A percentile compares a stretch with the other conserved stretches of the same genome.
Conservation (phyloP, 202 grass and related monocot genomes). For the Panicum hallii region DNA sequence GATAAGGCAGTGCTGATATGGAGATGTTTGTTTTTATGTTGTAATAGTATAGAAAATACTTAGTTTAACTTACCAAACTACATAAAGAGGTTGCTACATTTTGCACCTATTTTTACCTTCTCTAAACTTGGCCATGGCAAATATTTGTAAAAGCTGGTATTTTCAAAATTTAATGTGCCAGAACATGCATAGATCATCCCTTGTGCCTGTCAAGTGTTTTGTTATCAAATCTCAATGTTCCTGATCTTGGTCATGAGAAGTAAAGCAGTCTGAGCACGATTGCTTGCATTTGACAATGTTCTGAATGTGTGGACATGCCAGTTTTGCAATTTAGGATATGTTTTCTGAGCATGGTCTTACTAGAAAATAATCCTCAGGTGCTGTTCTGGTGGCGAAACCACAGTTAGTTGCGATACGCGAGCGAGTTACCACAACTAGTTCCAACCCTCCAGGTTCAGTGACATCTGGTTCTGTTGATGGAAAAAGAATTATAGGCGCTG, state of each 20-base stretch:
- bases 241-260: background rate
- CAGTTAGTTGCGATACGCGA: slow-evolving; percentile 75
- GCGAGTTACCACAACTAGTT: slow-evolving; percentile 52
- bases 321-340: slow-evolving; percentile 35
- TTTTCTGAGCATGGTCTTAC: slow-evolving; percentile 27
- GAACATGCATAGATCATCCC: background rate
- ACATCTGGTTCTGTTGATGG: slow-evolving; percentile 47
- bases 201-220: background rate
- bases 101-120: background rate
- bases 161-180: background rate
- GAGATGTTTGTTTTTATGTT: background rate
- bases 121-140: background rate
- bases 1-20: background rate
- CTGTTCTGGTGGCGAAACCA: slow-evolving; percentile 77
- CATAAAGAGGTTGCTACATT: too few species aligned
- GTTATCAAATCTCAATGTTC: background rate
- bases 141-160: background rate
- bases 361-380: slow-evolving; percentile 51
- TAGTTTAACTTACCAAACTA: background rate
- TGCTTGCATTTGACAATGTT: background rate
- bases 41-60: background rate
- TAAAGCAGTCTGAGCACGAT: background rate
- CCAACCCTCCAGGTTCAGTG: slow-evolving; percentile 38
- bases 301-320: background rate
- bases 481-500: slow-evolving; percentile 73